Percentiles rank a stretch among this genome's conserved stretches.
phyloP scores from a whole-genome alignment of 805 yeast genomes.

The Metschnikowia amazonensis region DNA sequence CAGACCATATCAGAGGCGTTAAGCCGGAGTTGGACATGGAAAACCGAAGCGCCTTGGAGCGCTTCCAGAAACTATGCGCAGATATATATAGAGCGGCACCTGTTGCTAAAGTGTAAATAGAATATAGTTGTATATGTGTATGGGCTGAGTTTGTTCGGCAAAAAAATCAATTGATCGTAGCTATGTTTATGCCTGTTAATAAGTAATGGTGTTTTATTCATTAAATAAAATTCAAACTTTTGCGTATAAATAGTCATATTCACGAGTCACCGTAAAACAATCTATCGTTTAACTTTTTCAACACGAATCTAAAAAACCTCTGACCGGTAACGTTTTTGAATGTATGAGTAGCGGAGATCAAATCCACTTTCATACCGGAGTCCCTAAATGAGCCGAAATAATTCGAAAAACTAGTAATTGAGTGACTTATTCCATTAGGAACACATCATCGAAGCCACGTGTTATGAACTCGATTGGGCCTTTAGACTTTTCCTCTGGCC shows the following conservation, averaged over 20 bases:
- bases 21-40: constrained; percentile 32
- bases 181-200: too few relatives aligned
- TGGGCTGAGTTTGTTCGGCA: not conserved
- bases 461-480: not conserved
- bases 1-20: constrained; percentile 35
- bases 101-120: constrained; percentile 20
- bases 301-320: not conserved
- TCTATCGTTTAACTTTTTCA: not conserved
- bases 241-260: not conserved
- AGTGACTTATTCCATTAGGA: constrained; percentile 31
- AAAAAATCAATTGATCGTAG: too few relatives aligned
- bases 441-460: constrained; percentile 28
- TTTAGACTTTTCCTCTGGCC: not conserved
- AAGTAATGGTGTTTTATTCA: too few relatives aligned
- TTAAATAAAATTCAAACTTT: not conserved
- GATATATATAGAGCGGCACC: constrained; percentile 40
- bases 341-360: too few relatives aligned
- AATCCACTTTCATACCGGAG: too few relatives aligned
- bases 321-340: too few relatives aligned
- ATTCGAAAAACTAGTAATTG: too few relatives aligned
- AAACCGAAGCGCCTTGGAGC: constrained; percentile 15
- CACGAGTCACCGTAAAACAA: not conserved
- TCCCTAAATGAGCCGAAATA: too few relatives aligned
- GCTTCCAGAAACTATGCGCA: constrained; percentile 31
- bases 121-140: not conserved